phyloP scores from a whole-genome alignment of 805 yeast genomes.

The Cyberlindnera misumaiensis region DNA sequence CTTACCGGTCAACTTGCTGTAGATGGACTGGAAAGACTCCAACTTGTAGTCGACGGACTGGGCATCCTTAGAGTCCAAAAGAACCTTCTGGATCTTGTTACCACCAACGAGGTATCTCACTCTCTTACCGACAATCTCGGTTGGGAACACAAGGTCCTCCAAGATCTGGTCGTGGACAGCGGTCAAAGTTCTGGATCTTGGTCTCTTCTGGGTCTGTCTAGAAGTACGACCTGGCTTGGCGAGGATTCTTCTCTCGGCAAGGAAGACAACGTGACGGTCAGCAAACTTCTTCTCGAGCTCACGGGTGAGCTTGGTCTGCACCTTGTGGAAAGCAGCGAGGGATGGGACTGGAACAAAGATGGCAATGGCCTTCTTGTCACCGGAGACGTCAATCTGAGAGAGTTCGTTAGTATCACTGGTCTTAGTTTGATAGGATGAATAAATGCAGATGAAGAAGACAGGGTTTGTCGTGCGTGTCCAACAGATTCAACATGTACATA shows the following conservation, averaged over 20 bases:
- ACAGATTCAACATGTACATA: too few species aligned
- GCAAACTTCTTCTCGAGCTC: slow-evolving; percentile 99
- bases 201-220: slow-evolving; percentile 96
- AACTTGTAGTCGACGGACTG: slow-evolving; percentile 96
- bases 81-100: slow-evolving; percentile 94
- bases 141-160: slow-evolving; percentile 99
- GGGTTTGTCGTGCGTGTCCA: too few species aligned
- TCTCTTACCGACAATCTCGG: slow-evolving; percentile 98
- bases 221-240: slow-evolving; percentile 98
- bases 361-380: slow-evolving; percentile 98
- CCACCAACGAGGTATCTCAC: slow-evolving; percentile 99
- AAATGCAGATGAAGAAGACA: too few species aligned
- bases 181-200: slow-evolving; percentile 98
- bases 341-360: slow-evolving; percentile 97
- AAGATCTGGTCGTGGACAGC: slow-evolving; percentile 98
- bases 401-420: slow-evolving; percentile 16
- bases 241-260: slow-evolving; percentile 98
- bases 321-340: slow-evolving; percentile 89
- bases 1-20: slow-evolving; percentile 98
- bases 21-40: slow-evolving; percentile 98
- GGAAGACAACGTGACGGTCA: slow-evolving; percentile 98
- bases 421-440: too few species aligned
- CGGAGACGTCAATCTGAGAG: slow-evolving; percentile 76
- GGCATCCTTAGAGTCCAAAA: slow-evolving; percentile 96
- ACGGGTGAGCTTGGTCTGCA: slow-evolving; percentile 95